Conservation (phyloP, 306 rosid genomes). For the Acacia confusa region DNA sequence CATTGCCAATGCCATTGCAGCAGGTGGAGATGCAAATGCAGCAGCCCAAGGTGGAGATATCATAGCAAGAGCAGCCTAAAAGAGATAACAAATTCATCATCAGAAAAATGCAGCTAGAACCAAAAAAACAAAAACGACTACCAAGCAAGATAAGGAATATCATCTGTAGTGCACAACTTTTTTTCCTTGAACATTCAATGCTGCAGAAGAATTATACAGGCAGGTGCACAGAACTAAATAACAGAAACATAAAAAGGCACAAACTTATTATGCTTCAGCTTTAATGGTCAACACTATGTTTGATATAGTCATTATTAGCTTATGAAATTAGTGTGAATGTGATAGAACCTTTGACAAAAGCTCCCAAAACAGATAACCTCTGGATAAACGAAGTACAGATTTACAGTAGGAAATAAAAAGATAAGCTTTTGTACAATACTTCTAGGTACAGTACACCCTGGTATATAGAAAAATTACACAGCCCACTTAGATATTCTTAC, state of each 20-base stretch:
- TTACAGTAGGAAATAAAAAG: no score
- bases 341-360: neutral
- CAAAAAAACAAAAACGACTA: conserved; percentile 3
- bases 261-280: neutral
- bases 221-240: conserved; percentile 1
- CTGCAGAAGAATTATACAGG: conserved; percentile 8
- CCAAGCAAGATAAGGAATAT: conserved; percentile 7
- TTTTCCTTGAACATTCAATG: conserved; percentile 6
- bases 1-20: conserved; percentile 99
- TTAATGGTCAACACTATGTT: neutral
- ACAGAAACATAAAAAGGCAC: neutral
- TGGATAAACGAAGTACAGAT: neutral
- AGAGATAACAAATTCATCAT: conserved; percentile 30
- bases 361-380: neutral
- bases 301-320: neutral
- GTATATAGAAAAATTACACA: neutral
- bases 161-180: neutral
- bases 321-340: neutral
- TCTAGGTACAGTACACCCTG: no score
- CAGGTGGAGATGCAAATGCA: conserved; percentile 98
- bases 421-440: no score
- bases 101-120: conserved; percentile 26
- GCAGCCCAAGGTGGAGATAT: conserved; percentile 98
- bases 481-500: neutral
- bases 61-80: conserved; percentile 91